Evolutionary conservation across 108 stramenopile species (phyloP), one percentile per base, ranked within the genome.

Genomic region (Epithemia pelagica): DNA sequence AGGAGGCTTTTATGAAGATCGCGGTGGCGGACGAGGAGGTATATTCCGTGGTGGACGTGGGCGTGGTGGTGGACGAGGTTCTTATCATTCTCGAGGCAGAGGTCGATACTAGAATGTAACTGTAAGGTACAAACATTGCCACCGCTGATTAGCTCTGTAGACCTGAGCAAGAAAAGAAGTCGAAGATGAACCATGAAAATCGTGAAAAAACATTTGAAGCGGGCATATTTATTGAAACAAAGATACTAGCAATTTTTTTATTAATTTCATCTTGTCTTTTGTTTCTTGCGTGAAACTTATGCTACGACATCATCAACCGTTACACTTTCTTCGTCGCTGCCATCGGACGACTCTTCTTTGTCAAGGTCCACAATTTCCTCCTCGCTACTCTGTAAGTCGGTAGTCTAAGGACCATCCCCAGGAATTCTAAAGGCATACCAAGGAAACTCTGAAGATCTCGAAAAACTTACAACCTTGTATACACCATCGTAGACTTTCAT

Each of bases 401-500:
- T 31, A 15, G 28, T 18, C 26, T 28, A n/a, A n/a, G n/a, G n/a
- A n/a, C 19, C 62, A n/a, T n/a, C 22, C 19, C 18, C 15, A n/a
- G n/a, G n/a, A n/a, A n/a, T n/a, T n/a, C n/a, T 62, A 18, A 29
- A 52, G 19, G 37, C 15, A n/a, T n/a, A n/a, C n/a, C n/a, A n/a
- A n/a, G n/a, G n/a, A n/a, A n/a, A n/a, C n/a, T n/a, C n/a, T n/a
- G n/a, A n/a, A n/a, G 5, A 15, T 46, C 37, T 5, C 15, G n/a
- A n/a, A n/a, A n/a, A n/a, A n/a, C n/a, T n/a, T n/a, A 74, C 70
- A 15, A 81, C 82, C 22, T 74, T 71, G 32, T 83, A 84, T n/a
- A 81, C 82, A 54, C 78, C 78, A 18, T 80, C 79, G 58, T 87
- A 87, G 64, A 83, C 86, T 57, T 70, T 59, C 18, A 87, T 80